Conservation (phyloP, 2,329 filamentous ascomycete genomes). For the Escovopsis sp. region DNA sequence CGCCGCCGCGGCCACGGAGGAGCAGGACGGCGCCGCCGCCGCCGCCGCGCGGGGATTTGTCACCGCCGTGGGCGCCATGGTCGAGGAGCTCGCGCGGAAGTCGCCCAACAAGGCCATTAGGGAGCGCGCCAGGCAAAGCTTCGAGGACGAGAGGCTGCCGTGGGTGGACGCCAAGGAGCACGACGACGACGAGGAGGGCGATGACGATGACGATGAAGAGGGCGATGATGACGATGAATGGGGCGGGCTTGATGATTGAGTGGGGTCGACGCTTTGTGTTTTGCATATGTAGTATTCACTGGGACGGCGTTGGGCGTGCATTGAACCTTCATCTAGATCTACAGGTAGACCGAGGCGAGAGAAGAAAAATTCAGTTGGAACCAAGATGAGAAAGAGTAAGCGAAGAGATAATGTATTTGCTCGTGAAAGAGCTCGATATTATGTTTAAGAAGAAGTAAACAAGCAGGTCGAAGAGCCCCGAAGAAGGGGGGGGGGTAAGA, state of each 20-base stretch:
- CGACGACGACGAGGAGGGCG: conserved; percentile 23
- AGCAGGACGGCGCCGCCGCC: conserved; percentile 4
- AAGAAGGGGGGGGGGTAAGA: too few species aligned
- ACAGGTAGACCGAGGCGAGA: too few species aligned
- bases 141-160: conserved; percentile 60
- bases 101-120: conserved; percentile 59
- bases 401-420: too few species aligned
- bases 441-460: neutral
- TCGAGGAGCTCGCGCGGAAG: conserved; percentile 37
- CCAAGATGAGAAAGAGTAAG: too few species aligned
- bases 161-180: conserved; percentile 30
- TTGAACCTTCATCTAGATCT: too few species aligned
- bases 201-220: conserved; percentile 19
- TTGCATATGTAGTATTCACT: too few species aligned
- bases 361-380: too few species aligned
- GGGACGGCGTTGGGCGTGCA: too few species aligned
- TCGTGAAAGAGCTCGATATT: neutral
- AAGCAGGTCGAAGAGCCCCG: too few species aligned
- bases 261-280: too few species aligned
- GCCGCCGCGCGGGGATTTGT: conserved; percentile 32
- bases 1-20: conserved; percentile 13
- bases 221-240: conserved; percentile 35
- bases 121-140: conserved; percentile 50
- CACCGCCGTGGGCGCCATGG: conserved; percentile 35
- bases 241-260: conserved; percentile 50